Percentiles rank a stretch among this genome's conserved stretches.
Conservation (phyloP, 2,329 filamentous ascomycete genomes). For the Aspergillus sp. region DNA sequence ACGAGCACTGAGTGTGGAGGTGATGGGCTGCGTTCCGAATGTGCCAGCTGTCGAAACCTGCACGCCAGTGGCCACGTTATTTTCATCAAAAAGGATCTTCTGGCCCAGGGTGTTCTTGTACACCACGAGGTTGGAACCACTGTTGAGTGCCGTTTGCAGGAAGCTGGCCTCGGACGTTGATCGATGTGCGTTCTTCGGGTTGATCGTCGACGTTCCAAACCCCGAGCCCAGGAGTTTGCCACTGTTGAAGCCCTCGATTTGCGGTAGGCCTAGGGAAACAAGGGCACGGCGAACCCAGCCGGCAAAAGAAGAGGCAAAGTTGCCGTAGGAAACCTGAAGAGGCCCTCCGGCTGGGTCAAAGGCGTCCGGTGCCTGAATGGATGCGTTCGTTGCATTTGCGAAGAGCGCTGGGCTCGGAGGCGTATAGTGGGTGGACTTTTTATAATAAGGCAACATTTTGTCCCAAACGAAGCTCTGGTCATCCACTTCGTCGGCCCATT, state of each 20-base stretch:
- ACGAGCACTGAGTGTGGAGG: slow-evolving; percentile 17
- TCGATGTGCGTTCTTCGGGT: slow-evolving; percentile 23
- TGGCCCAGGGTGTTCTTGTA: slow-evolving; percentile 35
- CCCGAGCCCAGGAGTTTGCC: slow-evolving; percentile 24
- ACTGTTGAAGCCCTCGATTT: slow-evolving; percentile 28
- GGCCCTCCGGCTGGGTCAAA: slow-evolving; percentile 25
- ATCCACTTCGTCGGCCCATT: slow-evolving; percentile 38
- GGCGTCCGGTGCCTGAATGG: slow-evolving; percentile 20
- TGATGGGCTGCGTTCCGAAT: slow-evolving; percentile 13
- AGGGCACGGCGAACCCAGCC: slow-evolving; percentile 28
- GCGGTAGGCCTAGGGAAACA: slow-evolving; percentile 26
- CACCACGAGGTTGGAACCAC: slow-evolving; percentile 27
- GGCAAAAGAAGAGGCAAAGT: slow-evolving; percentile 26
- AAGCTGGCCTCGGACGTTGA: slow-evolving; percentile 19
- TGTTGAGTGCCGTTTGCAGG: slow-evolving; percentile 24
- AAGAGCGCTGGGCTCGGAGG: slow-evolving; percentile 21
- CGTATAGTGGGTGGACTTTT: slow-evolving; percentile 28
- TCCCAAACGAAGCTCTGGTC: slow-evolving; percentile 33
- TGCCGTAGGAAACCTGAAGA: slow-evolving; percentile 33
- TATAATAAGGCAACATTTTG: slow-evolving; percentile 27
- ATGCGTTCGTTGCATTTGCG: slow-evolving; percentile 28
- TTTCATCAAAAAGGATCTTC: slow-evolving; percentile 35
- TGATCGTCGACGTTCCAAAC: slow-evolving; percentile 32
- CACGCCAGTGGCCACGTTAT: slow-evolving; percentile 27
- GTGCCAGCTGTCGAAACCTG: slow-evolving; percentile 14